These are phyloP conservation scores for Mortierella antarctica DNA, from an alignment of 192 early-diverging fungal species.

Conservation along the genomic window DNA sequence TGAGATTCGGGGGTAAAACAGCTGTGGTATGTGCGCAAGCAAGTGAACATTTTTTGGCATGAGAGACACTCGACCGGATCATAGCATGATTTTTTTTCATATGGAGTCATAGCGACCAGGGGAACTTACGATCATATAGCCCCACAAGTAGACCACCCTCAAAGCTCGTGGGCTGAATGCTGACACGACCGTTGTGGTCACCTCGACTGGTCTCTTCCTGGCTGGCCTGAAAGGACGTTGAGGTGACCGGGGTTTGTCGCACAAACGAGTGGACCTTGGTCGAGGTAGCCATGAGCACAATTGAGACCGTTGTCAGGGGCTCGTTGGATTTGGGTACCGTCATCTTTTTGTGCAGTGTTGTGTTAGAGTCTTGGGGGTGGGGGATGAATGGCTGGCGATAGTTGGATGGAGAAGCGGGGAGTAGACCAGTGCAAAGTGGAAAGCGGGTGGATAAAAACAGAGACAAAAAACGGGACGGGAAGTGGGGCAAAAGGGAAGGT, in stretches of 20 bases:
- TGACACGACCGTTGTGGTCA: slow-evolving; percentile 39
- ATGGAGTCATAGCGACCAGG: background rate
- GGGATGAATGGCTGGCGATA: background rate
- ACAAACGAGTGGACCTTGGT: slow-evolving; percentile 44
- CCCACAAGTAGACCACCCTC: slow-evolving; percentile 48
- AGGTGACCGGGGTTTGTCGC: slow-evolving; percentile 22
- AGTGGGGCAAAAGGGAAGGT: background rate
- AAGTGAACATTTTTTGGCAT: background rate
- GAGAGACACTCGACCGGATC: background rate
- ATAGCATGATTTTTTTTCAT: background rate
- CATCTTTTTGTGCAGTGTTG: slow-evolving; percentile 5
- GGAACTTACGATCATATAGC: slow-evolving; percentile 48
- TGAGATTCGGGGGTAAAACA: too few species aligned
- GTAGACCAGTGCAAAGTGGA: background rate
- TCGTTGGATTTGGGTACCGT: slow-evolving; percentile 35
- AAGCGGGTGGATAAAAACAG: background rate
- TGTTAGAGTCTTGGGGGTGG: background rate
- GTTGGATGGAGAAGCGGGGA: background rate
- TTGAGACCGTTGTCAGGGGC: slow-evolving; percentile 8
- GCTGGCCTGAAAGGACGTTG: slow-evolving; percentile 27
- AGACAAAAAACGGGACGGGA: background rate
- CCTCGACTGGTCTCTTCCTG: slow-evolving; percentile 31
- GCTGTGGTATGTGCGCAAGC: too few species aligned
- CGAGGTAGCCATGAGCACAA: slow-evolving; percentile 13
- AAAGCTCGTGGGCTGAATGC: slow-evolving; percentile 45